Evolutionary conservation across 2,329 filamentous ascomycete species (phyloP), one percentile per base, ranked within the genome.

Genomic region (Fusarium redolens): DNA sequence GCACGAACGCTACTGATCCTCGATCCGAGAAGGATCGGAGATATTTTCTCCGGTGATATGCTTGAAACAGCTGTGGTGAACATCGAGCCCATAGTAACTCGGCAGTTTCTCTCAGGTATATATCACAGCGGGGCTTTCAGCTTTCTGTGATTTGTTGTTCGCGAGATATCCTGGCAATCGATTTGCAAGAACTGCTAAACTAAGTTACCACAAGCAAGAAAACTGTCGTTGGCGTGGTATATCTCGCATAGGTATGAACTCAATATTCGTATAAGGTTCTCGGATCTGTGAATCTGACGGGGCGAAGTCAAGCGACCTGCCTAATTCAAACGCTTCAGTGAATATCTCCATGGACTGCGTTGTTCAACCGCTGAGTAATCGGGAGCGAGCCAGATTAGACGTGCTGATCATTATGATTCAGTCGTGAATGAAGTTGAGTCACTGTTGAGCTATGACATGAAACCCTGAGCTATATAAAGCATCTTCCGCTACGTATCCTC

Each of bases 291-390:
- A 18, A 20, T 17, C 20, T 17, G 4, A 18, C 15, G 14, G 28
- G 20, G 13, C 20, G 2, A n/a, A n/a, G 5, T n/a, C 4, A n/a
- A 48, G 15, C 20, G 30, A 50, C 30, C 47, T 50, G 20, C 20
- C n/a, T 18, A 11, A 18, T 4, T 50, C 30, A 7, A 50, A 6
- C 14, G 17, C 7, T 25, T 12, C 7, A 33, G 15, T 33, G 30
- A 15, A 22, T 33, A 18, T 13, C 1, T 18, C 4, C 10, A 9
- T 15, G 3, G 30, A 33, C 2, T 8, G 8, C n/a, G 3, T 4
- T 48, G 2, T 31, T 31, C 13, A 30, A 11, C 45, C 28, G 28
- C 28, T 48, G 28, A 48, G 28, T 48, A 48, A n/a, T 48, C 45
- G 13, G 28, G 4, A 17, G n/a, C 20, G 13, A n/a, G 14, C 5